A percentile compares a stretch with the other conserved stretches of the same genome.
These are phyloP conservation scores for Macrolepiota albuminosa DNA, from an alignment of 768 basidiomycete genomes.

Conservation along the genomic window DNA sequence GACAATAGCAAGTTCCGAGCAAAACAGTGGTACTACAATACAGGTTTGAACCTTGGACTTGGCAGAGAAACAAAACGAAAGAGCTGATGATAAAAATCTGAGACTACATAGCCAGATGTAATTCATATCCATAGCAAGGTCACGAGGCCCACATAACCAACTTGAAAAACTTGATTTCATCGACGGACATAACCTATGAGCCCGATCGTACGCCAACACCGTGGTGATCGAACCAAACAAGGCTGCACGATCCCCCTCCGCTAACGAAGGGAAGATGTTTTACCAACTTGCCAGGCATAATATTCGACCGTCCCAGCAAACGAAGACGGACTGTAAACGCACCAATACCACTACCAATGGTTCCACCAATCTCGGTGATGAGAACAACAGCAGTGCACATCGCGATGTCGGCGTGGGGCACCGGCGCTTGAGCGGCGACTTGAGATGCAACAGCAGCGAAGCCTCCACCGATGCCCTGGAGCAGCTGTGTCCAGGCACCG, in stretches of 20 bases:
- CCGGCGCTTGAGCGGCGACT: slow-evolving; percentile 62
- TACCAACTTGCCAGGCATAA: slow-evolving; percentile 60
- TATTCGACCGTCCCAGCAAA: slow-evolving; percentile 37
- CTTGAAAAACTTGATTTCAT: too few species aligned
- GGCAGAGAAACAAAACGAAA: too few species aligned
- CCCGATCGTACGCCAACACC: slow-evolving; percentile 39
- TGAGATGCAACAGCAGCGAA: slow-evolving; percentile 54
- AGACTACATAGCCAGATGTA: too few species aligned
- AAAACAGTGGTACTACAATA: too few species aligned
- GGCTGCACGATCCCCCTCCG: slow-evolving; percentile 31
- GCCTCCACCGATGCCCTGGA: slow-evolving; percentile 75
- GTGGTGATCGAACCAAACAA: slow-evolving; percentile 54
- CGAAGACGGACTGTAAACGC: slow-evolving; percentile 11
- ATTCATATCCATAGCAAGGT: too few species aligned
- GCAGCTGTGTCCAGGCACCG: slow-evolving; percentile 58
- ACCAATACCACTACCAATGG: slow-evolving; percentile 59
- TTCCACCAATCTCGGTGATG: slow-evolving; percentile 64
- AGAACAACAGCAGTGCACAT: slow-evolving; percentile 64
- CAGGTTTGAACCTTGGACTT: too few species aligned
- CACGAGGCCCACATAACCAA: too few species aligned
- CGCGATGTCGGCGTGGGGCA: slow-evolving; percentile 60
- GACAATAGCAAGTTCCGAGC: too few species aligned
- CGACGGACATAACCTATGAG: too few species aligned
- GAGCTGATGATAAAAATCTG: too few species aligned
- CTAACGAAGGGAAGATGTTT: slow-evolving; percentile 48